These are phyloP conservation scores for Aspergillus luchuensis DNA, from an alignment of 2,329 filamentous ascomycete species.

Conservation along the genomic window DNA sequence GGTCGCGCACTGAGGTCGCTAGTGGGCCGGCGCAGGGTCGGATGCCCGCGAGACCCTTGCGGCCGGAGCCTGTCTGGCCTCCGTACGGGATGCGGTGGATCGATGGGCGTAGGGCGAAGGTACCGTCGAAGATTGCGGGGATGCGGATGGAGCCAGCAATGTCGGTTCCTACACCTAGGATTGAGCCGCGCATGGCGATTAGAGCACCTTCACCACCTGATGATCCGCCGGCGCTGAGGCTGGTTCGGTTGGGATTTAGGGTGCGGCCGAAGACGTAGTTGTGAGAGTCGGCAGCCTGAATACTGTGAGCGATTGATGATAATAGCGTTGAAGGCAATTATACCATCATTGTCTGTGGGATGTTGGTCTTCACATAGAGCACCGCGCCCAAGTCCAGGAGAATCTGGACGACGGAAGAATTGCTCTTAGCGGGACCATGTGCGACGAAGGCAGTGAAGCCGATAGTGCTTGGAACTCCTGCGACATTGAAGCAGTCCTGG, in stretches of 20 bases:
- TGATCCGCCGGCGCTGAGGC: constrained; percentile 63
- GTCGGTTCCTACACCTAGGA: constrained; percentile 64
- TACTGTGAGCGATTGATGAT: too few species aligned
- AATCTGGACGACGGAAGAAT: constrained; percentile 59
- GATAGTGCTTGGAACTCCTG: constrained; percentile 56
- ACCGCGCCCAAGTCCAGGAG: constrained; percentile 63
- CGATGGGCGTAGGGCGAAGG: constrained; percentile 52
- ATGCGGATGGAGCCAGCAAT: constrained; percentile 51
- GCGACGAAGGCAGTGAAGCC: constrained; percentile 63
- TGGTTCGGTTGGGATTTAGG: constrained; percentile 62
- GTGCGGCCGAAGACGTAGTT: constrained; percentile 64
- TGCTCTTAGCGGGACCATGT: constrained; percentile 54
- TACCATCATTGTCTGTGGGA: constrained; percentile 55
- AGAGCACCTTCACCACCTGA: constrained; percentile 67
- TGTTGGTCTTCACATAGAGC: constrained; percentile 68
- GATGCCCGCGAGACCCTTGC: constrained; percentile 22
- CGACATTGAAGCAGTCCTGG: constrained; percentile 49
- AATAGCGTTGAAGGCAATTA: fast-evolving
- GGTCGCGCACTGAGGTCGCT: constrained; percentile 18
- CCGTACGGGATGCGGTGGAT: constrained; percentile 52
- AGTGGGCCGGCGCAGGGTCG: constrained; percentile 25
- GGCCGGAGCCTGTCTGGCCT: constrained; percentile 29
- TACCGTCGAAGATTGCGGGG: constrained; percentile 52
- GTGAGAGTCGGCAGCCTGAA: constrained; percentile 46
- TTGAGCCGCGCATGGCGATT: constrained; percentile 59